Percentiles rank a stretch among this genome's conserved stretches.
Conservation (phyloP, 192 early-diverging fungal species). For the Endogone sp. region DNA sequence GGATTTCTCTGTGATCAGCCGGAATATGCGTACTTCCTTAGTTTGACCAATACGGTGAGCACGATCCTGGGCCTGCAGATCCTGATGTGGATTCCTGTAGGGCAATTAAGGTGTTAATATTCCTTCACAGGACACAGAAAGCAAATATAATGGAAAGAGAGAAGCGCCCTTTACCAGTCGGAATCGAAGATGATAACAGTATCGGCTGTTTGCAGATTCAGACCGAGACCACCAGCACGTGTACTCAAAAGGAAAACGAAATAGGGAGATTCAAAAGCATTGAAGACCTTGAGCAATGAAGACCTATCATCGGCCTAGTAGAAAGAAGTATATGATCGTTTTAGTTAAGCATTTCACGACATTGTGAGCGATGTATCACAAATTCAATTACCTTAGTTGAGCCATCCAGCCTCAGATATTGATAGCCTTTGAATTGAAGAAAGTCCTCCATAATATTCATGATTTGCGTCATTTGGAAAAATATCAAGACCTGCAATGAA, state of each 20-base stretch:
- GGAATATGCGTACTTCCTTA: constrained; percentile 94
- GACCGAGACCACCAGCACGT: constrained; percentile 92
- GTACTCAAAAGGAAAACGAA: constrained; percentile 94
- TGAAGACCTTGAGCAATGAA: constrained; percentile 76
- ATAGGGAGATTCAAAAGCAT: constrained; percentile 71
- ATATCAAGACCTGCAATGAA: constrained; percentile 53
- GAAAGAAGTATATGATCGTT: background rate
- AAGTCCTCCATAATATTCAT: constrained; percentile 99
- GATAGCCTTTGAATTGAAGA: constrained; percentile 66
- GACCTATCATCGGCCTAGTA: constrained; percentile 77
- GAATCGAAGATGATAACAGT: constrained; percentile 98
- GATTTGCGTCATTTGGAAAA: constrained; percentile 85
- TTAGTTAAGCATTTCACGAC: background rate
- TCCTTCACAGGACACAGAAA: too few relatives aligned
- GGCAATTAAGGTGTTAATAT: too few relatives aligned
- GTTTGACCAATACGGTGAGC: constrained; percentile 99
- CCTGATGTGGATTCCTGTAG: constrained; percentile 72
- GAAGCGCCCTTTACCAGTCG: constrained; percentile 76
- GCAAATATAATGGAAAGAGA: constrained; percentile 3
- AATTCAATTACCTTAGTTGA: constrained; percentile 67
- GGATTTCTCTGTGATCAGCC: constrained; percentile 85
- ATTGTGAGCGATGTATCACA: background rate
- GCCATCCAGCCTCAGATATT: constrained; percentile 87
- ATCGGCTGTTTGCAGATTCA: constrained; percentile 96
- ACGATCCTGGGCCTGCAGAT: constrained; percentile 98